Evolutionary conservation across 2,329 filamentous ascomycete genomes (phyloP).

Genomic region (Colletotrichum noveboracense): DNA sequence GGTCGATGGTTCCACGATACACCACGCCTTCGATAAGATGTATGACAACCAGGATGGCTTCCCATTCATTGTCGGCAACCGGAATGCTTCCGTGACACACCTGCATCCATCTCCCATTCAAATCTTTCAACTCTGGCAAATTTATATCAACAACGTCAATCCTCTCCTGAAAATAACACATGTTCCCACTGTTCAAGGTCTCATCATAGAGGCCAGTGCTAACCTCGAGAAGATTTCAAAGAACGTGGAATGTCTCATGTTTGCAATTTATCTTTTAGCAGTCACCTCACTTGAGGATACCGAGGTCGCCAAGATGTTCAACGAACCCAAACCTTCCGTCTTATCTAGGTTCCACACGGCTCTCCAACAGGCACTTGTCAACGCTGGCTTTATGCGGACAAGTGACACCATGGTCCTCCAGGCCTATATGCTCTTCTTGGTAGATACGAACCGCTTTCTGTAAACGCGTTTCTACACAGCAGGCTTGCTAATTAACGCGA

Average conservation of each 20-base stretch:
- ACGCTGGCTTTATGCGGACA: conserved; percentile 70
- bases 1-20: conserved; percentile 57
- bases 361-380: conserved; percentile 68
- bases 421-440: conserved; percentile 70
- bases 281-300: conserved; percentile 62
- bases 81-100: conserved; percentile 46
- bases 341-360: conserved; percentile 60
- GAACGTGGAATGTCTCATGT: conserved; percentile 71
- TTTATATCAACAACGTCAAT: conserved; percentile 73
- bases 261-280: conserved; percentile 66
- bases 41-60: conserved; percentile 62
- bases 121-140: conserved; percentile 71
- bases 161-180: conserved; percentile 73
- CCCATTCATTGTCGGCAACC: conserved; percentile 59
- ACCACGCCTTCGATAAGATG: conserved; percentile 65
- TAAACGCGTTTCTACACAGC: neutral
- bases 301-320: conserved; percentile 57
- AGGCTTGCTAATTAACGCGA: neutral
- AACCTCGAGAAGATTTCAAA: conserved; percentile 58
- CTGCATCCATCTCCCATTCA: conserved; percentile 61
- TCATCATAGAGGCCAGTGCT: conserved; percentile 66
- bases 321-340: conserved; percentile 55
- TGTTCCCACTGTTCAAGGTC: conserved; percentile 67
- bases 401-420: conserved; percentile 71
- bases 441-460: conserved; percentile 36